Base-by-base conservation (phyloP, 768 basidiomycete species). In the Rhizopogon vesiculosus region DNA sequence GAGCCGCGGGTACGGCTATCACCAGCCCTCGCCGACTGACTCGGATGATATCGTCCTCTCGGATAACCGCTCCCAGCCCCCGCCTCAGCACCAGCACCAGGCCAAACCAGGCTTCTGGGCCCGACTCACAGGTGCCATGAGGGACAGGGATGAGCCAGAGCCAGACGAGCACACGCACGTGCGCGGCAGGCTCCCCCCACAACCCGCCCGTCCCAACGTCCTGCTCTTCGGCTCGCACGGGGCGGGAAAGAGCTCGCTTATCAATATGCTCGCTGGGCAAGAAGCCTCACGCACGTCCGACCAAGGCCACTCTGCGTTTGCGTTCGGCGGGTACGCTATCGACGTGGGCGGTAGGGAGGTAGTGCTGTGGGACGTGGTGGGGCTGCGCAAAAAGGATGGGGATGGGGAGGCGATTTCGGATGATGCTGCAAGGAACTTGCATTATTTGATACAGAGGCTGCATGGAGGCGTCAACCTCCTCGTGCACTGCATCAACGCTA, bases 181-280 rank as follows among this genome's bases (percentile, higher is more conserved):
- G 33, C 48, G 48, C 19, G 48, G 48, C 19, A 35, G 35, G 15
- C 48, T 38, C 15, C 48, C 35, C 5, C 48, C 48, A 38, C 48
- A 49, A 16, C 48, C 48, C 19, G 35, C 22, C 48, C 48, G 19
- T 16, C 48, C 48, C 4, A 78, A 77, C 41, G 44, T 78, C 31
- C 56, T 78, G 16, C 25, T 78, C 33, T 78, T 78, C 52, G 77
- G 78, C 16, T 75, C 77, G 51, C 66, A 68, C 1, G 76, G 78
- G 15, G 56, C 69, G 50, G 72, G 73, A 16, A 78, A 79, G 57
- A 79, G 77, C 56, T 76, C 74, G 12, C 56, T 78, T n/a, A 63
- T 79, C 55, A 79, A 78, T 56, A 66, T 79, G 63, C 56, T 79
- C 18, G 65, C 62, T 2, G 68, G 66, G 9, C 6, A 40, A 6